phyloP scores from a whole-genome alignment of 2,329 filamentous ascomycete species.

The Fonsecaea multimorphosa region DNA sequence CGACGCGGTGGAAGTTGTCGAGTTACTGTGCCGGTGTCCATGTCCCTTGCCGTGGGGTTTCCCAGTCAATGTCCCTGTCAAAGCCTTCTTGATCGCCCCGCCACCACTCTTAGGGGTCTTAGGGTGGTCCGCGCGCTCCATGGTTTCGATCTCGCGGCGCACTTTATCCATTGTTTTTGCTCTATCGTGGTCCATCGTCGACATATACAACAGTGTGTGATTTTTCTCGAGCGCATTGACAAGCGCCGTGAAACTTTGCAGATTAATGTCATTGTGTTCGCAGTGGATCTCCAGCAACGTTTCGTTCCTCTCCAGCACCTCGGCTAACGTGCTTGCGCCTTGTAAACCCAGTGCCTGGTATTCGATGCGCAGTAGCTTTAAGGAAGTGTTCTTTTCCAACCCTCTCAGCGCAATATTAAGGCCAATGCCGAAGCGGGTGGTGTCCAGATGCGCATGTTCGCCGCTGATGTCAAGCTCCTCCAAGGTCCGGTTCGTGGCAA shows the following conservation, averaged over 20 bases:
- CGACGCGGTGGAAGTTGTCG: conserved; percentile 25
- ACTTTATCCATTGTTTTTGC: conserved; percentile 66
- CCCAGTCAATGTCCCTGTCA: conserved; percentile 49
- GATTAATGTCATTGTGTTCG: conserved; percentile 70
- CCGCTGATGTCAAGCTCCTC: conserved; percentile 73
- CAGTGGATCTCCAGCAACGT: conserved; percentile 70
- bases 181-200: conserved; percentile 67
- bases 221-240: conserved; percentile 73
- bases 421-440: conserved; percentile 70
- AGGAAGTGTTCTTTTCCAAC: conserved; percentile 66
- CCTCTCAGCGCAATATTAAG: conserved; percentile 70
- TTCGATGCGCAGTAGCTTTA: conserved; percentile 69
- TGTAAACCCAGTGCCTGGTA: conserved; percentile 72
- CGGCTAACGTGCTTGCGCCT: conserved; percentile 71
- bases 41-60: conserved; percentile 32
- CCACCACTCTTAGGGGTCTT: conserved; percentile 48
- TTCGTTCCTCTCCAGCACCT: conserved; percentile 69
- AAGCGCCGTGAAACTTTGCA: conserved; percentile 67
- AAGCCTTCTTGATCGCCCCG: conserved; percentile 51
- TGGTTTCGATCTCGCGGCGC: conserved; percentile 61
- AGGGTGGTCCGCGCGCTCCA: conserved; percentile 44
- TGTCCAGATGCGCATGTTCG: conserved; percentile 73
- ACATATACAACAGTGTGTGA: conserved; percentile 65
- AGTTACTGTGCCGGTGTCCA: conserved; percentile 33
- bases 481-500: conserved; percentile 70